Conservation (phyloP, 495 filamentous ascomycete species). For the Neurospora discreta region DNA sequence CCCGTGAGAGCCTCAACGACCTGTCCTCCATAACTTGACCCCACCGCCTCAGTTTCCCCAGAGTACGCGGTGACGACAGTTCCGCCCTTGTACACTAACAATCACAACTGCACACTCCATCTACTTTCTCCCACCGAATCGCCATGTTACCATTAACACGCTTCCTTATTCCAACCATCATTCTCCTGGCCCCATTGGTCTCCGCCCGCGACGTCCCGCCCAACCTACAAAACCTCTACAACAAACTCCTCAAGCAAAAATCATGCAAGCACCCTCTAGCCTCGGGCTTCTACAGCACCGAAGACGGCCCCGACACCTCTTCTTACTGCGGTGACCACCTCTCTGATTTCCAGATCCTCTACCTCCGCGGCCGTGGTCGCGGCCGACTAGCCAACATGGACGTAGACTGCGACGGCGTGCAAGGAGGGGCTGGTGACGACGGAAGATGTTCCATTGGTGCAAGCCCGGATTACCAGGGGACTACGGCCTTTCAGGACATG, state of each 20-base stretch:
- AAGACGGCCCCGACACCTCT: slow-evolving; percentile 16
- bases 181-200: background rate
- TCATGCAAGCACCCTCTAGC: slow-evolving; percentile 12
- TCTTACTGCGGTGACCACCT: slow-evolving; percentile 30
- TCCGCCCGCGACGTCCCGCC: slow-evolving; percentile 10
- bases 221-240: slow-evolving; percentile 23
- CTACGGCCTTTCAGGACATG: slow-evolving; percentile 42
- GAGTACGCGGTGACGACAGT: background rate
- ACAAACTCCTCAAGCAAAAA: slow-evolving; percentile 15
- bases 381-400: slow-evolving; percentile 45
- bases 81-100: background rate
- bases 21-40: background rate
- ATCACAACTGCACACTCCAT: no score
- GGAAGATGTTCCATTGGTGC: slow-evolving; percentile 29
- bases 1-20: background rate
- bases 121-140: no score
- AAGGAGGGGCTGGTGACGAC: slow-evolving; percentile 32
- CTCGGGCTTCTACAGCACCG: slow-evolving; percentile 23
- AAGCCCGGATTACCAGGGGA: slow-evolving; percentile 38
- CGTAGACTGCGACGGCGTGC: slow-evolving; percentile 54
- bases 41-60: background rate
- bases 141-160: background rate
- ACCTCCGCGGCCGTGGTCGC: slow-evolving; percentile 8
- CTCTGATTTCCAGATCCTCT: slow-evolving; percentile 20
- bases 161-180: background rate